Base-by-base conservation (phyloP, 192 early-diverging fungal species). In the Entomortierella chlamydospora region DNA sequence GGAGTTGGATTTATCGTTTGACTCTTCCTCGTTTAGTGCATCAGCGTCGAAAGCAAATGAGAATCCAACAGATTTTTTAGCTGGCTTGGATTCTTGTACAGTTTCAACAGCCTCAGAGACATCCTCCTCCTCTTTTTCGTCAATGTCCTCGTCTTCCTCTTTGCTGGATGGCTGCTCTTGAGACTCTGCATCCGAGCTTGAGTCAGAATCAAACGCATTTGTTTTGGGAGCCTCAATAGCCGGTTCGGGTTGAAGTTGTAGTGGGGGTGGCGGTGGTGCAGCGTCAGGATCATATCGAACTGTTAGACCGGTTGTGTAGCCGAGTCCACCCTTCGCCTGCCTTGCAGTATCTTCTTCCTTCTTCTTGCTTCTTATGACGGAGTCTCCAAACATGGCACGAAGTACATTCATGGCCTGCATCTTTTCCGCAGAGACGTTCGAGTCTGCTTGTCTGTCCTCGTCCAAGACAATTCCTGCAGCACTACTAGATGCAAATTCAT, bases 201-300 rank as follows among this genome's bases (percentile, higher is more conserved):
- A 31, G 7, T 74, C 72, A 39, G 61, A 79, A 4, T 61, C 73
- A 51, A 31, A 69, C 0, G n/a, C 64, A 33, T 26, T 61, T 28
- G 26, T 34, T 30, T 62, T 47, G 4, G 50, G 34, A 0, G 39
- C 58, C 9, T 58, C 47, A 13, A 41, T 29, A 18, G 65, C 22
- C 4, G 15, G 41, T n/a, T 25, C 41, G 10, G 54, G 1, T 17
- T 30, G 53, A 22, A 31, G 4, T 17, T 39, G 33, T 25, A 52
- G 23, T 28, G 67, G 66, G 31, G 67, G 47, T 28, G 74, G 66
- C 23, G 76, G 63, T 18, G 76, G 76, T 0, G 74, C 84, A 8
- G 77, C 84, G 54, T 87, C 86, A 5, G 86, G 86, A 72, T 87
- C 86, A 58, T 81, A 87, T n/a, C 86, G 74, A 42, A 81, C 76